Conservation (phyloP, 2,329 filamentous ascomycete genomes). For the Hypoxylon sp. region DNA sequence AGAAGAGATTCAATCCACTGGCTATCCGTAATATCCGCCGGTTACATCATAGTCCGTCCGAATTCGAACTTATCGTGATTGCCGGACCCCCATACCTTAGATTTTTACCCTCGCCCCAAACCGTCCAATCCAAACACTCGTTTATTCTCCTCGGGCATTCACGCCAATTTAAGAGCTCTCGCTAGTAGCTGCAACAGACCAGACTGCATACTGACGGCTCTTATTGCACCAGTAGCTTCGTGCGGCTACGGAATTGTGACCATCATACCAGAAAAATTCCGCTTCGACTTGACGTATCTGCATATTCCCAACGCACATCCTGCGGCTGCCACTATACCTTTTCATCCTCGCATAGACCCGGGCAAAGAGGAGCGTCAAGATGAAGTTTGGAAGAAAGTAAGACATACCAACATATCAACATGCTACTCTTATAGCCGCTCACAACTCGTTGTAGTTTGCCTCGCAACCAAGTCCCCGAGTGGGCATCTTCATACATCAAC, state of each 20-base stretch:
- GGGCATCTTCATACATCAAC: conserved; percentile 86
- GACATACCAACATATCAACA: conserved; percentile 44
- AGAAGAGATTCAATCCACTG: conserved; percentile 37
- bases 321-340: conserved; percentile 4
- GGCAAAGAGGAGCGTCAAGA: conserved; percentile 48
- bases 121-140: background rate
- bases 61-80: conserved; percentile 9
- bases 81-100: conserved; percentile 18
- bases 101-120: conserved; percentile 12
- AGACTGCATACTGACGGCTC: conserved; percentile 15
- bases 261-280: background rate
- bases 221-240: conserved; percentile 10
- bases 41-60: conserved; percentile 23
- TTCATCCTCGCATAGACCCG: conserved; percentile 10
- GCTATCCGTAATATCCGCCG: conserved; percentile 33
- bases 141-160: background rate
- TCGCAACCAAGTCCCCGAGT: conserved; percentile 87
- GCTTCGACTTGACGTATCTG: conserved; percentile 8
- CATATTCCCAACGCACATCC: conserved; percentile 4
- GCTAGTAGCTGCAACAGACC: background rate
- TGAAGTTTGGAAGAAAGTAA: conserved; percentile 75
- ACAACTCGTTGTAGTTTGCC: conserved; percentile 66
- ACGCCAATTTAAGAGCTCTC: conserved; percentile 15
- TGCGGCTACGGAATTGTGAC: background rate
- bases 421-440: conserved; percentile 20